Evolutionary conservation across 805 yeast species (phyloP).

Genomic region (Suhomyces tanzawaensis): DNA sequence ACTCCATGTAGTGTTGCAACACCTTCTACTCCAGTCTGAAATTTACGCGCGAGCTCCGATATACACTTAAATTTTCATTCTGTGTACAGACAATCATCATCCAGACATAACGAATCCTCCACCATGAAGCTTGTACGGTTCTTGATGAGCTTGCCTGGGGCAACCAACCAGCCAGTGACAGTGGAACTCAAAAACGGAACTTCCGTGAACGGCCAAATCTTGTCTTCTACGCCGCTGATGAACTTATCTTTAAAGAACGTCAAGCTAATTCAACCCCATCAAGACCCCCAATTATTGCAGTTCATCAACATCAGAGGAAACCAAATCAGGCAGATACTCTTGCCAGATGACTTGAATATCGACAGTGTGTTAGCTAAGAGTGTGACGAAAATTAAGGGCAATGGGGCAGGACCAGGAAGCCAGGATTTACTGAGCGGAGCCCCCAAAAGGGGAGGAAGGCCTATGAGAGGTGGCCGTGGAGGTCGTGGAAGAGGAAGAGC

Average conservation of each 20-base stretch:
- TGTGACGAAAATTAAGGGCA: conserved; percentile 39
- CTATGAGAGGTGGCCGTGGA: conserved; percentile 18
- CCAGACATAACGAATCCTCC: no score
- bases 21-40: no score
- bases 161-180: conserved; percentile 78
- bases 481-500: conserved; percentile 14
- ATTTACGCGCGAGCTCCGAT: no score
- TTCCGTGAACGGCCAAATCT: conserved; percentile 76
- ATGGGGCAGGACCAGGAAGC: conserved; percentile 42
- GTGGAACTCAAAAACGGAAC: conserved; percentile 92
- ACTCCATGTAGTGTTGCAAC: no score
- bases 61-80: no score
- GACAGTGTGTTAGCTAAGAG: conserved; percentile 60
- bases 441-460: conserved; percentile 13
- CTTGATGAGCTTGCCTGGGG: conserved; percentile 67
- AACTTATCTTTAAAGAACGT: conserved; percentile 79
- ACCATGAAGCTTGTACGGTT: conserved; percentile 68
- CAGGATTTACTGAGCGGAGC: conserved; percentile 11
- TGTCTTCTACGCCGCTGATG: conserved; percentile 88
- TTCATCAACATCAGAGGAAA: conserved; percentile 86
- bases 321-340: conserved; percentile 75
- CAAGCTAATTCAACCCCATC: conserved; percentile 68
- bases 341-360: conserved; percentile 83
- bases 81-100: no score
- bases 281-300: conserved; percentile 69